Base-by-base conservation (phyloP, 2,329 filamentous ascomycete genomes). In the Ascochyta fabae region DNA sequence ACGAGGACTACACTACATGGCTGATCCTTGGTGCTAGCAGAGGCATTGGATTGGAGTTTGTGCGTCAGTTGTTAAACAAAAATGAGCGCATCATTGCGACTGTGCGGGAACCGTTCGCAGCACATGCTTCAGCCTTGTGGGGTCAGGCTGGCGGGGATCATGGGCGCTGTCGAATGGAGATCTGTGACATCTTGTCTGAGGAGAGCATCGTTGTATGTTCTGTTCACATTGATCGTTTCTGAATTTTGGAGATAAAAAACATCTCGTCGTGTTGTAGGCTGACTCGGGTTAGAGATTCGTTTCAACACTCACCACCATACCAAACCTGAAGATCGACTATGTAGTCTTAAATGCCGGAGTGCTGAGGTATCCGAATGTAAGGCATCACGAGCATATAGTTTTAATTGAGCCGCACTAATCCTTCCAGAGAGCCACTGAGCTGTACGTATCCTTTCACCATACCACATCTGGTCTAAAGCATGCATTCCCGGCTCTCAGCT, bases 271-370 rank as follows among this genome's bases (percentile, higher is more conserved):
- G 24, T 19, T 24, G 34, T 27, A 22, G 15, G 51, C 36, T 56
- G 47, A 59, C 48, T 51, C 35, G 58, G 24, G 7, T 8, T 62
- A 81, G 79, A 75, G 73, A 64, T 81, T 81, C 63, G 77, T 79
- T 27, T 58, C 56, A 34, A 70, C 77, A 40, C 67, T 82, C 50
- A 62, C 73, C 48, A 62, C 66, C 29, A 74, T 78, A 42, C 73
- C 76, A 26, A 76, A 75, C 53, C 66, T 80, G 45, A 78, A 73
- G 54, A 79, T 84, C 43, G 82, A 84, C 70, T 80, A 81, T 69
- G 78, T 83, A 35, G 78, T 86, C n/a, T 61, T 85, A 49, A 86
- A 85, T 71, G 83, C 84, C 29, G 83, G 83, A 42, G 78, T 85
- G 6, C 66, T 84, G 61, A 76, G 79, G 63, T 86, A 85, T 71